Percentiles rank a stretch among this genome's conserved stretches.
Conservation (phyloP, 2,329 filamentous ascomycete species). For the Cercospora sp. region DNA sequence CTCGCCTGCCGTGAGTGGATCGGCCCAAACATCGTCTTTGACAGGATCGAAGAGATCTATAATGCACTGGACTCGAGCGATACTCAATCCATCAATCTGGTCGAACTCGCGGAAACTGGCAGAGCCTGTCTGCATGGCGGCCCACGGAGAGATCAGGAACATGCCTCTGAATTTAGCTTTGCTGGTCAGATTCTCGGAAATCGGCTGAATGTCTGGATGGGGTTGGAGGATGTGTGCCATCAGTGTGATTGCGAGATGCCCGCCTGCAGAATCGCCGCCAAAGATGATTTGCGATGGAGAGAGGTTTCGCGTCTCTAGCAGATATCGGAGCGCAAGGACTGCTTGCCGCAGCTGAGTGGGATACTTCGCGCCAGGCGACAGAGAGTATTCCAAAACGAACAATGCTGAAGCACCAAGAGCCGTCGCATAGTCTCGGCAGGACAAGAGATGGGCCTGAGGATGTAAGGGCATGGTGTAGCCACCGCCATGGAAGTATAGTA, state of each 20-base stretch:
- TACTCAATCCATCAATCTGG: background rate
- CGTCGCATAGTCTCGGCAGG: background rate
- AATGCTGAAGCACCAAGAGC: background rate
- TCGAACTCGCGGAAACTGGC: background rate
- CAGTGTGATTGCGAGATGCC: background rate
- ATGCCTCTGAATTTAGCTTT: background rate
- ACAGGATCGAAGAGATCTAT: background rate
- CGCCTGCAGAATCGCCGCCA: background rate
- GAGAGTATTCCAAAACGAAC: background rate
- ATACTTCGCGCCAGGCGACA: background rate
- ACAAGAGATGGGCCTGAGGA: background rate
- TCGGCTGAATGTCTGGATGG: background rate
- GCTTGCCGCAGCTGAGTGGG: background rate
- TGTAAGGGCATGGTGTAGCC: background rate
- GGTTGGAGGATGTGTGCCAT: background rate
- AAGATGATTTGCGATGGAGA: background rate
- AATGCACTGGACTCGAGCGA: background rate
- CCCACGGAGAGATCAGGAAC: background rate
- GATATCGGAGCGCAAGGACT: background rate
- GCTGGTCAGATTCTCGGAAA: background rate
- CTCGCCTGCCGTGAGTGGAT: background rate
- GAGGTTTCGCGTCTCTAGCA: background rate
- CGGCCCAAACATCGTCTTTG: background rate
- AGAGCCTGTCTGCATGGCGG: background rate
- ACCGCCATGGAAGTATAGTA: slow-evolving; percentile 4